These are phyloP conservation scores for Aspergillus hiratsukae DNA, from an alignment of 2,329 filamentous ascomycete species.

Conservation along the genomic window DNA sequence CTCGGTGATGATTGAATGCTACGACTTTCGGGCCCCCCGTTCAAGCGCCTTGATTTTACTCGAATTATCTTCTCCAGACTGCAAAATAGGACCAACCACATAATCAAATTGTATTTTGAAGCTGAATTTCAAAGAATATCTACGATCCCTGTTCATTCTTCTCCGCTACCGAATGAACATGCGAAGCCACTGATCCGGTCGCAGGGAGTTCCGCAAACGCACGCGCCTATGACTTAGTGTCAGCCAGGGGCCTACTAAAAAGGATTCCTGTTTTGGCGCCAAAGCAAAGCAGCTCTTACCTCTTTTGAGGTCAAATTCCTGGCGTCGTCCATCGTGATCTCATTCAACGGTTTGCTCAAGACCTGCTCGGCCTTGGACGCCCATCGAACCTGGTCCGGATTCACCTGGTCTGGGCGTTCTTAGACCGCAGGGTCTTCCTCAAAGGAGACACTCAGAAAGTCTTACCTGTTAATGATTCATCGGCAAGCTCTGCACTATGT, in stretches of 20 bases:
- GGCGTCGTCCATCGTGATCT: slow-evolving; percentile 8
- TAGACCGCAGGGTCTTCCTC: not conserved
- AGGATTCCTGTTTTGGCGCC: not conserved
- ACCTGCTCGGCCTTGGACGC: slow-evolving; percentile 6
- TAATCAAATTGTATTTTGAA: not conserved
- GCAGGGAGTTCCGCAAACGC: slow-evolving; percentile 13
- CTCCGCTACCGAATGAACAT: slow-evolving; percentile 13
- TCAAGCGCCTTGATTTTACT: not conserved
- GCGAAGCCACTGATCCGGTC: slow-evolving; percentile 14
- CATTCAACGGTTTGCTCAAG: slow-evolving; percentile 10
- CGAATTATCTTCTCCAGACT: not conserved
- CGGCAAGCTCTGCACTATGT: slow-evolving; percentile 10
- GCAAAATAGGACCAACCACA: not conserved
- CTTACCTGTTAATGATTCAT: not conserved
- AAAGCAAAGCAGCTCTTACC: slow-evolving; percentile 1
- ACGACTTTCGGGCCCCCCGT: no score
- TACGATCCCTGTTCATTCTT: slow-evolving; percentile 6
- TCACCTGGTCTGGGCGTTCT: not conserved
- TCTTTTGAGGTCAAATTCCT: slow-evolving; percentile 8
- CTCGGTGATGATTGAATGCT: no score
- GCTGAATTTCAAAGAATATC: not conserved
- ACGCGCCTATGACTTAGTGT: slow-evolving; percentile 2
- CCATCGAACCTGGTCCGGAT: slow-evolving; percentile 10
- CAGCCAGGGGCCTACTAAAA: not conserved
- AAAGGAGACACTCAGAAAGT: not conserved